A percentile compares a stretch with the other conserved stretches of the same genome.
Evolutionary conservation across 1,139 yeast genomes (phyloP).

Genomic region (Blastobotrys indianensis): DNA sequence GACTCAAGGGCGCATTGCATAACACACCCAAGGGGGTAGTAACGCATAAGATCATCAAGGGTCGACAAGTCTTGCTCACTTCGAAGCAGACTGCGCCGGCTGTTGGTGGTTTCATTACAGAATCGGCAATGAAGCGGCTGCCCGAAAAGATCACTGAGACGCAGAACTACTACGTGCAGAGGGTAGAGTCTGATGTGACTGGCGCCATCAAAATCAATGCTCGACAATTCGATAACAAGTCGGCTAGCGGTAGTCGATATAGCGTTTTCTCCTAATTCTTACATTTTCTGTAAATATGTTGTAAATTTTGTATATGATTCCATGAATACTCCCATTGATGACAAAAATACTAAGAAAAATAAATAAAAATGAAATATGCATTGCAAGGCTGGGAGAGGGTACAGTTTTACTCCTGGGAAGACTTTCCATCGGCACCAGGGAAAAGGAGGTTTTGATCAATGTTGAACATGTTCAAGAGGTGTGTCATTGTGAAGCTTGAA

Average conservation of each 20-base stretch:
- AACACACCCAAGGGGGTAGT: slow-evolving; percentile 73
- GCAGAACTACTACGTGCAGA: slow-evolving; percentile 1
- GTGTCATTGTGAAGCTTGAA: slow-evolving; percentile 37
- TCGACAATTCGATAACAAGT: background rate
- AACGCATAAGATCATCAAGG: slow-evolving; percentile 57
- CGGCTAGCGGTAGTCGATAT: background rate
- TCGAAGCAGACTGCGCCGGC: slow-evolving; percentile 47
- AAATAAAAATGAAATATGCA: slow-evolving; percentile 2
- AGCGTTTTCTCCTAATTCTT: background rate
- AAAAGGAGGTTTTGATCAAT: slow-evolving; percentile 39
- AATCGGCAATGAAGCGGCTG: background rate
- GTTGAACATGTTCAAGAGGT: slow-evolving; percentile 38
- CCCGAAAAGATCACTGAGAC: background rate
- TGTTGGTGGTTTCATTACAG: slow-evolving; percentile 62
- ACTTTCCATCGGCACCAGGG: slow-evolving; percentile 20
- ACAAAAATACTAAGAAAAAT: background rate
- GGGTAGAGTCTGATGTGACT: slow-evolving; percentile 3
- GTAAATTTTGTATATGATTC: background rate
- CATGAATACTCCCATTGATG: background rate
- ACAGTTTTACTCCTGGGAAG: too few species aligned
- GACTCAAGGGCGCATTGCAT: slow-evolving; percentile 60
- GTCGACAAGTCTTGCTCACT: slow-evolving; percentile 49
- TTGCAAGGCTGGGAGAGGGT: too few species aligned
- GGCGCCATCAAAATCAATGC: slow-evolving; percentile 3
- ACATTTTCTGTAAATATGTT: background rate